phyloP scores from a whole-genome alignment of 495 filamentous ascomycete species.

The Parachaetomium inaequale region DNA sequence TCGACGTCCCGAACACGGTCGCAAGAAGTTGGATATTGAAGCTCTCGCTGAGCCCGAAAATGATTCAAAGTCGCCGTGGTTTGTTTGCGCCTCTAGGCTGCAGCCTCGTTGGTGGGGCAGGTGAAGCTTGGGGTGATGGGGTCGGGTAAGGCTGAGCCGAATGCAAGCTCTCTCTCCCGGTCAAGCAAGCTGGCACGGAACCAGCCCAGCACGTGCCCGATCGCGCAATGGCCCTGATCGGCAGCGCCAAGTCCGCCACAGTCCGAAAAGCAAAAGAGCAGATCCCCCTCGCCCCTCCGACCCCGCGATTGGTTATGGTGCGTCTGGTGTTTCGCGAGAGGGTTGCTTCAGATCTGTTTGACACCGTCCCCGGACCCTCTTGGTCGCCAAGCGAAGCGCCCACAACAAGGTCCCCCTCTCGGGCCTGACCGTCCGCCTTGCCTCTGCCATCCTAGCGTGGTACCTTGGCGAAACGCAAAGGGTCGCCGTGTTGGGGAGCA shows the following conservation, averaged over 20 bases:
- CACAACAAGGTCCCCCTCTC: neutral
- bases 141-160: constrained; percentile 17
- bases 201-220: neutral
- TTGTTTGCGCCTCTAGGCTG: neutral
- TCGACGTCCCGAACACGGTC: neutral
- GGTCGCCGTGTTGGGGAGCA: too few species aligned
- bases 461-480: neutral
- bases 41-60: neutral
- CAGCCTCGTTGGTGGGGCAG: constrained; percentile 20
- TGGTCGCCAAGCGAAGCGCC: neutral
- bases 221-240: constrained; percentile 17
- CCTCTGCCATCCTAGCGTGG: neutral
- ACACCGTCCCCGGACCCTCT: neutral
- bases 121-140: neutral
- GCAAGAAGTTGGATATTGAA: neutral
- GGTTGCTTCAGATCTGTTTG: constrained; percentile 16
- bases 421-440: neutral
- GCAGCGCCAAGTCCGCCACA: neutral
- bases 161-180: neutral
- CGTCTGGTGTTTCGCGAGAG: neutral
- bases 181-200: too few species aligned
- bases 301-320: neutral
- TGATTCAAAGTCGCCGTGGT: neutral
- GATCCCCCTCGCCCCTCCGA: neutral
- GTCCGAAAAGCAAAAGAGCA: neutral